Percentiles rank a stretch among this genome's conserved stretches.
phyloP scores from a whole-genome alignment of 2,329 filamentous ascomycete species.

The Aspergillus sp. region DNA sequence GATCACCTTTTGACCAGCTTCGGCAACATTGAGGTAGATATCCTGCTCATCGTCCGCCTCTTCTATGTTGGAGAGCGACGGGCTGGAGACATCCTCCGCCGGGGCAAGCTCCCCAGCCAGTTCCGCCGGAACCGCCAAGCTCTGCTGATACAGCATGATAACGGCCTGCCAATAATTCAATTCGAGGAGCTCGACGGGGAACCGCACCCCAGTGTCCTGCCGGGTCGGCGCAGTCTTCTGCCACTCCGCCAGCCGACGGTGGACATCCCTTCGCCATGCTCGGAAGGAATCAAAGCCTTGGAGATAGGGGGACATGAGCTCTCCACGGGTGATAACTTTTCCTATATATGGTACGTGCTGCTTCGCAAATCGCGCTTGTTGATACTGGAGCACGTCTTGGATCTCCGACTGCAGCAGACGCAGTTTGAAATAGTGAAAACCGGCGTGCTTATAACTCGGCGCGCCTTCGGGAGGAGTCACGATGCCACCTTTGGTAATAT shows the following conservation, averaged over 20 bases:
- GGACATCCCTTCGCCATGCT: slow-evolving; percentile 80
- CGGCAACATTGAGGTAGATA: slow-evolving; percentile 88
- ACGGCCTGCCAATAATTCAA: slow-evolving; percentile 97
- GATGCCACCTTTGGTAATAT: slow-evolving; percentile 74
- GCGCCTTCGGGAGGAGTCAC: slow-evolving; percentile 50
- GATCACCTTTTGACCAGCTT: slow-evolving; percentile 86
- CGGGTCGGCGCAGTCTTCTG: slow-evolving; percentile 71
- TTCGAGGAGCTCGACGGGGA: slow-evolving; percentile 81
- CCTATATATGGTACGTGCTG: slow-evolving; percentile 52
- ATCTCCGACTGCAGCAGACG: slow-evolving; percentile 89
- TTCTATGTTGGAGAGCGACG: slow-evolving; percentile 37
- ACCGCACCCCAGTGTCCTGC: slow-evolving; percentile 73
- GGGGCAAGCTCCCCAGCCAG: slow-evolving; percentile 67
- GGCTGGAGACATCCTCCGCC: slow-evolving; percentile 51
- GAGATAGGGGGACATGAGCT: slow-evolving; percentile 76
- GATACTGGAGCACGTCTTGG: slow-evolving; percentile 82
- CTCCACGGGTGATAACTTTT: slow-evolving; percentile 67
- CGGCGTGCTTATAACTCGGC: slow-evolving; percentile 81
- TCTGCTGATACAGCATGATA: slow-evolving; percentile 91
- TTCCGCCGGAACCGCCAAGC: slow-evolving; percentile 72
- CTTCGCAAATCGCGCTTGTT: slow-evolving; percentile 73
- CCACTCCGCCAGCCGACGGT: slow-evolving; percentile 75
- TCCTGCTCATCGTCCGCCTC: slow-evolving; percentile 67
- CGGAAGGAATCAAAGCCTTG: slow-evolving; percentile 75
- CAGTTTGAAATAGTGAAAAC: slow-evolving; percentile 85